Evolutionary conservation across 768 basidiomycete genomes (phyloP), one percentile per base, ranked within the genome.

Genomic region (Paxillus ammoniavirescens): DNA sequence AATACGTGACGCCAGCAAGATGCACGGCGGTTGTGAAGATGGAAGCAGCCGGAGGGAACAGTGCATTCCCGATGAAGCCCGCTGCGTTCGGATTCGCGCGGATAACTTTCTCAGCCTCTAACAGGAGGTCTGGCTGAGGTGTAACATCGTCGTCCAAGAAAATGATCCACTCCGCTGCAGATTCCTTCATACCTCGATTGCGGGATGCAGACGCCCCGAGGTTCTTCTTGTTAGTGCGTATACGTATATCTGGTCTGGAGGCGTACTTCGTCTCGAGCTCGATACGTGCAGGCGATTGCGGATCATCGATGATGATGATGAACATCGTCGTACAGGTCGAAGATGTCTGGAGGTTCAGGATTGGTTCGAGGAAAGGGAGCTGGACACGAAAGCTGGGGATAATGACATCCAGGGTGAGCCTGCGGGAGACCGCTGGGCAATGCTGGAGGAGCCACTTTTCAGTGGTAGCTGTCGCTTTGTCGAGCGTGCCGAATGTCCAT

Each of bases 131-230:
- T 7, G 61, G 49, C 23, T 61, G 56, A 0, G 81, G 81, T 4
- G 64, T 59, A 18, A 84, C 68, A 46, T 86, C 83, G 55, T 85
- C 84, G 57, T 85, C 82, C n/a, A 86, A 70, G 65, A 85, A 86
- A 17, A 77, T 62, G 1, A 78, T 71, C 81, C 80, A 84, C 30
- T 84, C 80, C 0, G 80, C 82, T 0, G 82, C 68, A 13, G 81
- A 80, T 33, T 33, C 31, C 7, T 8, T 33, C 31, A 33, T 33
- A 12, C 31, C 31, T 10, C 31, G 31, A 10, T 33, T 33, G 6
- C 31, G 31, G 9, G 31, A 33, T 2, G 31, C 31, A 9, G 31
- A 78, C 0, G 82, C 81, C 2, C 83, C 82, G 2, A 75, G 56
- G 56, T 83, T 83, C 10, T 49, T 46, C 2, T 60, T 40, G 59